Evolutionary conservation across 31 red algal species (phyloP).

Genomic region (Porphyra umbilicalis): DNA sequence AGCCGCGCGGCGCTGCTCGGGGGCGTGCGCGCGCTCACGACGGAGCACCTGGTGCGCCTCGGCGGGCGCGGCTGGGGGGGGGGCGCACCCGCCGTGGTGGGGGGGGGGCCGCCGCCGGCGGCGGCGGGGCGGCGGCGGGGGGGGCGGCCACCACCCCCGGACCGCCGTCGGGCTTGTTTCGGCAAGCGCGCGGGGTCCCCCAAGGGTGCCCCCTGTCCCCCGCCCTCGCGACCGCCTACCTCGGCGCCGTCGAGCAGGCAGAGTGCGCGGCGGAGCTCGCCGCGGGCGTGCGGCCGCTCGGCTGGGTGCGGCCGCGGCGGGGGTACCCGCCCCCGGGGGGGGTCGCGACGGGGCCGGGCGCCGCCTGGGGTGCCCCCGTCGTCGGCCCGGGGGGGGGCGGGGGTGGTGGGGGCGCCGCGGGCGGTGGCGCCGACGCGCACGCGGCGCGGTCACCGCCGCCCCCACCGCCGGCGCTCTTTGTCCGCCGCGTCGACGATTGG

Average conservation of each 20-base stretch:
- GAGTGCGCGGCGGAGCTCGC: neutral
- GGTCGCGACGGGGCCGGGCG: neutral
- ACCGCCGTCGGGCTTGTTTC: neutral
- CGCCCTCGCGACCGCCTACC: neutral
- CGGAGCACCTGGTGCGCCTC: neutral
- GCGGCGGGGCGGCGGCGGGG: no score
- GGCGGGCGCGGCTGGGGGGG: neutral
- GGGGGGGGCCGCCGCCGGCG: no score
- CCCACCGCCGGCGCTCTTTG: neutral
- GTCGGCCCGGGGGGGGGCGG: neutral
- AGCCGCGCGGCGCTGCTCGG: neutral
- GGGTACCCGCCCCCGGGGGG: neutral
- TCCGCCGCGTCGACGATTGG: neutral
- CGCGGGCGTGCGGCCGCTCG: neutral
- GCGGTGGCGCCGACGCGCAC: no score
- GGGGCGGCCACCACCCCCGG: neutral
- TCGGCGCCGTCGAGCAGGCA: neutral
- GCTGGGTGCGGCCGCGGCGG: neutral
- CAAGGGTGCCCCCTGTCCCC: neutral
- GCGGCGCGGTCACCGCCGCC: no score
- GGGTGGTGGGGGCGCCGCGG: no score
- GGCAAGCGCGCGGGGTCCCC: neutral
- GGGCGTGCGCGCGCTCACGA: neutral
- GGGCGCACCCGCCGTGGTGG: no score
- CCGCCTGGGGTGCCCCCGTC: neutral